phyloP scores from a whole-genome alignment of 2,329 filamentous ascomycete genomes.

The Clonostachys byssicola region DNA sequence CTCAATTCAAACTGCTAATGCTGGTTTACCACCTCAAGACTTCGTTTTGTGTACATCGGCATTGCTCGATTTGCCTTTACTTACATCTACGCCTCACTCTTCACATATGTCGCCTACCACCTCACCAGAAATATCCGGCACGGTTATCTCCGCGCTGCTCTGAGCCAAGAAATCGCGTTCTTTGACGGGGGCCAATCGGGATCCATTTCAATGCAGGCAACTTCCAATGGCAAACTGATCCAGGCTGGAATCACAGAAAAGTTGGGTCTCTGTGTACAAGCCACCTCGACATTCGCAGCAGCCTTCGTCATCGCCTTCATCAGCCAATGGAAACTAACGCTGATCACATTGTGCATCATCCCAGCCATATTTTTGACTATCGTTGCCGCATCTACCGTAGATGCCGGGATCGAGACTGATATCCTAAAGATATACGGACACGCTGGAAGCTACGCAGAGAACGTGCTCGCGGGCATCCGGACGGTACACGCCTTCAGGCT shows the following conservation, averaged over 20 bases:
- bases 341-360: not conserved
- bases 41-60: conserved; percentile 49
- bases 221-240: conserved; percentile 3
- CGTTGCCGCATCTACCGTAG: not conserved
- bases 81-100: conserved; percentile 25
- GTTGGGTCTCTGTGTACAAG: conserved; percentile 1
- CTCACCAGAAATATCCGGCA: conserved; percentile 32
- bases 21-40: conserved; percentile 1
- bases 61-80: conserved; percentile 36
- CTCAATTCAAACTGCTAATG: too few relatives aligned
- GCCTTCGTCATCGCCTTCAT: conserved; percentile 4
- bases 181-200: conserved; percentile 26
- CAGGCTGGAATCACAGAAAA: conserved; percentile 3
- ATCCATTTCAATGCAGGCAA: conserved; percentile 4
- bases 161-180: conserved; percentile 17
- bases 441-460: not conserved
- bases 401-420: not conserved
- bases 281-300: conserved; percentile 1
- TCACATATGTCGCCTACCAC: conserved; percentile 35
- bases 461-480: not conserved
- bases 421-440: not conserved
- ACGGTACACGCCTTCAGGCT: not conserved
- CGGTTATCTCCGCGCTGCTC: conserved; percentile 33
- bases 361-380: not conserved
- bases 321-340: conserved; percentile 3